These are phyloP conservation scores for Eimeria sp. DNA, from an alignment of 169 alveolate species.

Conservation along the genomic window DNA sequence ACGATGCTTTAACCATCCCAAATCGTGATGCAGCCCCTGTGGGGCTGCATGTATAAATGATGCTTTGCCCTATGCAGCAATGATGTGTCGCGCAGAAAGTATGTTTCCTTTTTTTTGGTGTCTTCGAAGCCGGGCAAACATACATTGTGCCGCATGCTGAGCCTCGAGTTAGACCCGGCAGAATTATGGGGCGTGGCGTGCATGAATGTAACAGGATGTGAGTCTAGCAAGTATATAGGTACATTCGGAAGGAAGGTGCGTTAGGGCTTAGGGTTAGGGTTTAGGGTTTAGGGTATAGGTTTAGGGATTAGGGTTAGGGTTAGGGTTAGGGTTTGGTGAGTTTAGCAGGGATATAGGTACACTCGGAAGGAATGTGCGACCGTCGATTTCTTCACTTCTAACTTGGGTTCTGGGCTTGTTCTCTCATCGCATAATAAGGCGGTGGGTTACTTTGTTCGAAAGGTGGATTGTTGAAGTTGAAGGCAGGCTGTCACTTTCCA, in stretches of 20 bases:
- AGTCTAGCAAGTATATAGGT: neutral
- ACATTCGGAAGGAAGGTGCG: neutral
- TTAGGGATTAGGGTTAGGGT: too few species aligned
- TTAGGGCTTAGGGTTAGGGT: too few species aligned
- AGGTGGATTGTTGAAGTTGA: too few species aligned
- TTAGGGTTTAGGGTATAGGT: too few species aligned
- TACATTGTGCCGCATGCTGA: neutral
- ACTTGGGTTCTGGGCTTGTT: neutral
- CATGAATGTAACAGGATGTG: neutral
- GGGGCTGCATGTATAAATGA: neutral
- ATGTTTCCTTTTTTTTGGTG: neutral
- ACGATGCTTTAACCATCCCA: neutral
- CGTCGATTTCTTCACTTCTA: neutral
- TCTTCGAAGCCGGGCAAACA: neutral
- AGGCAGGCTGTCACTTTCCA: too few species aligned
- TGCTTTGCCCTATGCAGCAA: neutral
- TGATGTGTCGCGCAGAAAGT: neutral
- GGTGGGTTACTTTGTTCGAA: neutral
- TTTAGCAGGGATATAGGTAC: neutral
- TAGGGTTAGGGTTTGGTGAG: too few species aligned
- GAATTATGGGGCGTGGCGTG: neutral
- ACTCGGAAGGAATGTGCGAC: neutral
- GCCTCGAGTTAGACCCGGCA: neutral
- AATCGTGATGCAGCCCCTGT: too few species aligned
- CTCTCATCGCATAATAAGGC: neutral